A percentile compares a stretch with the other conserved stretches of the same genome.
These are phyloP conservation scores for Forsythia viridissima DNA, from an alignment of 257 asterid species.

Conservation along the genomic window DNA sequence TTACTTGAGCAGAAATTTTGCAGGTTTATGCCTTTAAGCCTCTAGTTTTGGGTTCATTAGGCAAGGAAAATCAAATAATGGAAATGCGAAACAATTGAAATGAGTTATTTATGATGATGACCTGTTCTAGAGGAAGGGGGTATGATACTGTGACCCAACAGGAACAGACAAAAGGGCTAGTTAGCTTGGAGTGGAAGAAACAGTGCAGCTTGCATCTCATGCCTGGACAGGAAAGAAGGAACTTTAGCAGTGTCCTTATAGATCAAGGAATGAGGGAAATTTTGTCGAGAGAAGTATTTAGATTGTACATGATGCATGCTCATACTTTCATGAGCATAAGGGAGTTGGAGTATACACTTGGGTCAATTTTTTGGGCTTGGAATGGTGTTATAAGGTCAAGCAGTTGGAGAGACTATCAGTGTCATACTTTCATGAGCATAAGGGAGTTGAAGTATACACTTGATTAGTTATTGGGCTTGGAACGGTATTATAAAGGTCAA, in stretches of 20 bases:
- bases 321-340: not conserved
- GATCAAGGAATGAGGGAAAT: not conserved
- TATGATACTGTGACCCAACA: not conserved
- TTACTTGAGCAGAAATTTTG: not conserved
- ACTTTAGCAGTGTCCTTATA: not conserved
- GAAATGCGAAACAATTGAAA: not conserved
- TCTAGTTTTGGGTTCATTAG: not conserved
- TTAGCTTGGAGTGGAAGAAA: not conserved
- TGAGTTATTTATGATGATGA: not conserved
- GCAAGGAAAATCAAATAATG: not conserved
- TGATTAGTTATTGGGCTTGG: not conserved
- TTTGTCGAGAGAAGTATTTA: not conserved
- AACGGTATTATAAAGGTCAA: not conserved
- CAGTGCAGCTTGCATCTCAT: not conserved
- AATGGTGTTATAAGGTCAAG: not conserved
- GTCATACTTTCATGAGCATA: not conserved
- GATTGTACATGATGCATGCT: not conserved
- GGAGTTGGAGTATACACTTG: not conserved
- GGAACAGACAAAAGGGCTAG: not conserved
- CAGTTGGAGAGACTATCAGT: not conserved
- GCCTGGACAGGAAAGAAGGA: not conserved
- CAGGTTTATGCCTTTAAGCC: not conserved
- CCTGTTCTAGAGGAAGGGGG: not conserved
- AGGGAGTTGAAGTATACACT: not conserved
- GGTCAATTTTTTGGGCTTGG: not conserved